Evolutionary conservation across 768 basidiomycete species (phyloP).

Genomic region (Suillus weaverae): DNA sequence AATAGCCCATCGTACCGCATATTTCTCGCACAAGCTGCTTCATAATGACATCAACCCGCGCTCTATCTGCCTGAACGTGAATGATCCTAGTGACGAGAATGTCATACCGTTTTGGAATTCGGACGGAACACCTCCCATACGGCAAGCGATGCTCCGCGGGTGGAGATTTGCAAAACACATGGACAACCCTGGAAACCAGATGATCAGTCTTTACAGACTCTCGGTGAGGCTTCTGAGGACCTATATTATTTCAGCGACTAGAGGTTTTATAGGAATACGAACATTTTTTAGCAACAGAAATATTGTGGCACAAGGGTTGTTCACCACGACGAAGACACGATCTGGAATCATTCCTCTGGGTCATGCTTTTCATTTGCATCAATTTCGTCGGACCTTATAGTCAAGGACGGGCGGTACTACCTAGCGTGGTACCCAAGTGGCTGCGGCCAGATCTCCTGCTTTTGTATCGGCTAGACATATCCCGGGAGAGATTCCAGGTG

Average conservation of each 20-base stretch:
- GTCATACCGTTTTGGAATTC: background rate
- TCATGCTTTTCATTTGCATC: constrained; percentile 1
- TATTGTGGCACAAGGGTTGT: background rate
- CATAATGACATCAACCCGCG: background rate
- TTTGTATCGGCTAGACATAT: background rate
- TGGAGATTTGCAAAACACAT: constrained; percentile 1
- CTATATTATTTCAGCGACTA: background rate
- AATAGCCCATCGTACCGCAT: background rate
- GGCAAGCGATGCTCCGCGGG: background rate
- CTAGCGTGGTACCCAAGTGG: background rate
- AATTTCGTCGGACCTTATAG: background rate
- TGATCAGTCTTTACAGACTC: background rate
- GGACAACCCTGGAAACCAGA: background rate
- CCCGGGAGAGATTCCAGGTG: background rate
- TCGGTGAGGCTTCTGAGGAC: background rate
- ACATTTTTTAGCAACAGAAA: background rate
- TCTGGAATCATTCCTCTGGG: background rate
- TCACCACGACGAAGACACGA: background rate
- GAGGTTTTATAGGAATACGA: background rate
- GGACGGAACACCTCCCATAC: background rate
- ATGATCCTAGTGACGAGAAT: background rate
- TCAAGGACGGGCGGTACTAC: background rate
- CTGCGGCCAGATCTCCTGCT: background rate
- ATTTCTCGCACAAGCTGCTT: background rate
- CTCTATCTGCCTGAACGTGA: background rate